phyloP scores from a whole-genome alignment of 2,329 filamentous ascomycete species.

The Achaetomium macrosporum region DNA sequence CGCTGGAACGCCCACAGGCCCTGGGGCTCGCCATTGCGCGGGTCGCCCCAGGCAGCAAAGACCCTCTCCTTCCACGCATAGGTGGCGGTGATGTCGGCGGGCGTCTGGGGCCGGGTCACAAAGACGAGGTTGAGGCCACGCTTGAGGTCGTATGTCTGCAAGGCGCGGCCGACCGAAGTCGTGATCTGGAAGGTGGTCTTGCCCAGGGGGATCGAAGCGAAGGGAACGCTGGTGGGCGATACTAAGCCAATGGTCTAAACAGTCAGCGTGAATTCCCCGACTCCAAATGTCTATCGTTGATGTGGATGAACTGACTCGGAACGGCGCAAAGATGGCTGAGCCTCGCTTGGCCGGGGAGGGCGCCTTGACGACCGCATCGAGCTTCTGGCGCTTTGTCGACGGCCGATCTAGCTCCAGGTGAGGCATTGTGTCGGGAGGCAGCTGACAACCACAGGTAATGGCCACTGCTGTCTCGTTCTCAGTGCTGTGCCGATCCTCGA shows the following conservation, averaged over 20 bases:
- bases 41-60: conserved; percentile 82
- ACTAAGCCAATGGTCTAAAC: conserved; percentile 82
- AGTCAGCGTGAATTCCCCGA: neutral
- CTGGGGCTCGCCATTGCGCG: conserved; percentile 43
- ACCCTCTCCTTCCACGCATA: conserved; percentile 81
- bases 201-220: conserved; percentile 80
- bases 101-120: conserved; percentile 84
- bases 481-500: neutral
- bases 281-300: conserved; percentile 2
- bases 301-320: conserved; percentile 58
- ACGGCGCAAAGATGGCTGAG: conserved; percentile 88
- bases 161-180: conserved; percentile 80
- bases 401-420: conserved; percentile 56
- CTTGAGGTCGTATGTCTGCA: conserved; percentile 94
- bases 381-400: conserved; percentile 71
- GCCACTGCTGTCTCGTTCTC: neutral
- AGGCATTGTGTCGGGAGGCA: conserved; percentile 40
- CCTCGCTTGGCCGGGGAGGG: conserved; percentile 30
- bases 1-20: conserved; percentile 91
- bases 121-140: conserved; percentile 89
- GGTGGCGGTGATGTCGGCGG: conserved; percentile 77
- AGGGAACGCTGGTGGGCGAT: conserved; percentile 83
- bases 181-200: conserved; percentile 97
- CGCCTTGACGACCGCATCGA: conserved; percentile 36
- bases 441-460: conserved; percentile 12